Percentiles rank a stretch among this genome's conserved stretches.
phyloP scores from a whole-genome alignment of 352 stramenopile genomes.

The Phytopythium helicoides region DNA sequence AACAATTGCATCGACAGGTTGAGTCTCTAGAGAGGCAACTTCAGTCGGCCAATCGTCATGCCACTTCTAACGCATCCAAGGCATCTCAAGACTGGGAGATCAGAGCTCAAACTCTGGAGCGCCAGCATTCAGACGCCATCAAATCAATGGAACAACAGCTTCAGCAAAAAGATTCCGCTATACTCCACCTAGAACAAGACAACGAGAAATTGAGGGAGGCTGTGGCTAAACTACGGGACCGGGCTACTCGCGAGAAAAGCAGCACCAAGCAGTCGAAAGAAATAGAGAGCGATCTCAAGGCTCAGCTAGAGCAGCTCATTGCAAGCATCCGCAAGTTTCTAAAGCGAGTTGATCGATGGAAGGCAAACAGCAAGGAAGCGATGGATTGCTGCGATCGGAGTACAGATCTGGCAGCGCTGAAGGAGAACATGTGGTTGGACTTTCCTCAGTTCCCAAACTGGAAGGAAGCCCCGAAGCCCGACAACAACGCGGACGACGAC shows the following conservation, averaged over 20 bases:
- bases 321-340: conserved; percentile 43
- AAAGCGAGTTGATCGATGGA: conserved; percentile 49
- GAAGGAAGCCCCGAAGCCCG: conserved; percentile 3
- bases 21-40: conserved; percentile 37
- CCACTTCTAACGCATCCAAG: conserved; percentile 13
- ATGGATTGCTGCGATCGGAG: conserved; percentile 31
- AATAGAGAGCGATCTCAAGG: conserved; percentile 12
- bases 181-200: conserved; percentile 33
- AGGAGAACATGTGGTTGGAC: conserved; percentile 50
- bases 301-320: conserved; percentile 40
- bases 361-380: conserved; percentile 40
- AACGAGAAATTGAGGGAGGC: conserved; percentile 29
- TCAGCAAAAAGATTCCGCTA: conserved; percentile 23
- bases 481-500: conserved; percentile 13
- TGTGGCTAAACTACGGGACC: conserved; percentile 20
- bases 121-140: conserved; percentile 20
- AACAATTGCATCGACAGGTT: conserved; percentile 47
- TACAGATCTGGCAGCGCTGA: conserved; percentile 23
- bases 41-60: conserved; percentile 19
- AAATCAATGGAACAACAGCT: conserved; percentile 30
- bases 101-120: conserved; percentile 13
- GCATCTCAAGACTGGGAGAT: conserved; percentile 18
- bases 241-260: conserved; percentile 3
- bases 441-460: conserved; percentile 44
- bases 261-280: conserved; percentile 9